Evolutionary conservation across 371 early-diverging fungal genomes (phyloP), one percentile per base, ranked within the genome.

Genomic region (Lichtheimia ramosa): DNA sequence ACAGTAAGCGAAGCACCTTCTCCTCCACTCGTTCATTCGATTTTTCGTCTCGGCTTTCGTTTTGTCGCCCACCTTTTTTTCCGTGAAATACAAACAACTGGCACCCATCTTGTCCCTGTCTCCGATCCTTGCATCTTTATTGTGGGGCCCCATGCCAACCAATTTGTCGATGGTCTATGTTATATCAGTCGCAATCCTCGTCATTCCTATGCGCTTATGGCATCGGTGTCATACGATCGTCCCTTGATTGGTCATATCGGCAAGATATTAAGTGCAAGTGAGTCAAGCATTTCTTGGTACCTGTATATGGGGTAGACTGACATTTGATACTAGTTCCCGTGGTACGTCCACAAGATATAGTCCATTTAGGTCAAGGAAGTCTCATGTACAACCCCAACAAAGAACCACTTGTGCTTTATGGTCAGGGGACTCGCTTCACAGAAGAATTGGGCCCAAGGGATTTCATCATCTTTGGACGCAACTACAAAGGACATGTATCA

Each of bases 141-240:
- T 40, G 94, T 89, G 2, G 97, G 94, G 1, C 97, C 97, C 15
- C 98, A 97, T 82, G 92, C 93, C 39, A 97, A 96, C 78, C 98
- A 92, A 84, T 97, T 98, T 74, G 86, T 97, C 10, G 98, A 98
- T 68, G 95, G 96, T 5, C 61, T 95, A 12, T 84, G 96, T 34
- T 77, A 95, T 24, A 76, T 91, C 59, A 82, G 85, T 51, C 85
- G 85, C 56, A 88, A 90, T 53, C 83, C 85, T 18, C 87, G 96
- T 21, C 79, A 86, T 24, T 88, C 96, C 25, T 91, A 89, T 53
- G 94, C 92, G 56, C 64, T 98, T 20, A 86, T 89, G 64, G 96
- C 96, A 3, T 87, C 89, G 42, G 90, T 88, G 42, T 91, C 94
- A 8, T 92, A 94, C 83, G 77, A 89, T 28, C 85, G 90, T 56